Evolutionary conservation across 2,329 filamentous ascomycete genomes (phyloP), one percentile per base, ranked within the genome.

Genomic region (Alternaria atra): DNA sequence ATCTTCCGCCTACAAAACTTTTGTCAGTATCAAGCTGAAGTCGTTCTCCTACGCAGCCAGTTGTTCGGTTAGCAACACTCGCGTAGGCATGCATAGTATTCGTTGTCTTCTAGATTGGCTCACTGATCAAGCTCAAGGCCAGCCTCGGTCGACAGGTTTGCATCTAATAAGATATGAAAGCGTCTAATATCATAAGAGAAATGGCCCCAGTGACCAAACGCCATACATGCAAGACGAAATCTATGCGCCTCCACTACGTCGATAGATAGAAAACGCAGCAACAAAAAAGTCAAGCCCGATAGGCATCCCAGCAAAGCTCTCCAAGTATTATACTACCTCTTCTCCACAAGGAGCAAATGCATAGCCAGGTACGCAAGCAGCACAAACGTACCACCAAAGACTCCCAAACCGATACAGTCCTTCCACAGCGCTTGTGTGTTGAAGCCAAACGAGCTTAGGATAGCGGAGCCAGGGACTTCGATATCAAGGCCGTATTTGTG

Each of bases 401-500:
- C 84, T 6, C 87, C 93, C 13, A 99, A 82, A 47, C 92, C 94
- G 52, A 91, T 83, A 27, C 95, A 88, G 78, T 99, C 95, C 44
- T 82, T 82, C 94, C 93, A 97, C 58, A 97, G 85, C 0, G 92
- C 93, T 61, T 89, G 84, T 29, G 94, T 96, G 74, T 97, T 86
- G 78, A 99, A 99, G 1, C 95, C 95, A 78, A 99, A 99, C 0
- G 91, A 93, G 79, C 92, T 97, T 56, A 99, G 82, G 68, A 99
- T 99, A 0, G 93, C 92, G 1, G 94, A 93, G 34, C 95, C 95
- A 0, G 95, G 95, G 0, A 99, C 93, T 53, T 95, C 94, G 65
- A 99, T 99, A 73, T 98, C 93, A 5, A 99, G 87, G 6, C 95
- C 95, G 62, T 97, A 97, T 80, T 98, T 96, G 79, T 95, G 90